Evolutionary conservation across 305 asterid species (phyloP), one percentile per base, ranked within the genome.

Genomic region (Fraxinus nigra): DNA sequence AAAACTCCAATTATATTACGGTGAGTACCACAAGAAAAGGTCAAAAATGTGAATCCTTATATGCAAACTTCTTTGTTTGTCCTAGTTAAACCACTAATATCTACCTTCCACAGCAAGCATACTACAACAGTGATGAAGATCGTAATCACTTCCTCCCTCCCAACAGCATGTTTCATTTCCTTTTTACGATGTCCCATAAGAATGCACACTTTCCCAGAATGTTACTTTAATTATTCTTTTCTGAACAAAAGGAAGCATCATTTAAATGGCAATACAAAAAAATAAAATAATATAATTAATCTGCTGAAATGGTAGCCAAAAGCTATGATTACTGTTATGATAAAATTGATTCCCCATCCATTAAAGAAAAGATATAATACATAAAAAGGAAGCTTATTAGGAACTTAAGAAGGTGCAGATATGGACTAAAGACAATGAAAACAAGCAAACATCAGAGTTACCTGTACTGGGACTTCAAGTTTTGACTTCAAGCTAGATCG

Each of bases 401-500:
- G 43, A 69, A 13, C 78, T 20, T 79, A 83, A 69, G 54, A 81
- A 51, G 67, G 78, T 35, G 35, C 77, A 61, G 38, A 3, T 28
- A 56, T 67, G 85, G 80, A 82, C 46, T 67, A 59, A 59, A 59
- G 73, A 75, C 38, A 76, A 40, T 26, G 14, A 80, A 76, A 28
- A 18, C 35, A 75, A 75, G 20, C 75, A 32, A 65, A 61, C 28
- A 79, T 48, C 33, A 81, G 85, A 84, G 1, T 84, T 84, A 97
- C 99, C 98, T 97, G 99, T 83, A 95, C 99, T 9, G 99, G 97
- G 76, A 92, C 97, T 84, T 97, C 99, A 84, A 94, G 96, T 87
- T 97, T 97, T 86, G 98, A 89, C 90, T 93, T 91, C 90, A 93
- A 88, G 43, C 90, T 86, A 79, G 95, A 86, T 84, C 95, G 87